These are phyloP conservation scores for Chrysanthemum makinoi DNA, from an alignment of 129 eudicot species.

Conservation along the genomic window DNA sequence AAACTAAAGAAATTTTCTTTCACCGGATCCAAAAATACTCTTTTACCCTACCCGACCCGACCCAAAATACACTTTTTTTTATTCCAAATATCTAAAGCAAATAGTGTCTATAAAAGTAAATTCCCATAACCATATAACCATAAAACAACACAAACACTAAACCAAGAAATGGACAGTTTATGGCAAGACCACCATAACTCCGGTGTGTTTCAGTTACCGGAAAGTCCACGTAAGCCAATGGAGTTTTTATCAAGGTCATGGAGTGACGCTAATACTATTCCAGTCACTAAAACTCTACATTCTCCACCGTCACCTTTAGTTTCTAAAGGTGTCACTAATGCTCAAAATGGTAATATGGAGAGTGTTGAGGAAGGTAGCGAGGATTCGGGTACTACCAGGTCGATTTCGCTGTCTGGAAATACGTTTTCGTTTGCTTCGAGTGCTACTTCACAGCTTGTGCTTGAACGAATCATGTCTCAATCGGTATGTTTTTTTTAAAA, in stretches of 20 bases:
- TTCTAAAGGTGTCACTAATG: constrained; percentile 25
- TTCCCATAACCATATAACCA: constrained; percentile 4
- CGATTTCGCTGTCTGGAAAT: constrained; percentile 48
- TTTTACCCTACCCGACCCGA: constrained; percentile 28
- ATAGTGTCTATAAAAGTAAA: constrained; percentile 23
- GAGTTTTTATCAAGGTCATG: constrained; percentile 91
- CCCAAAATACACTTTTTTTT: neutral
- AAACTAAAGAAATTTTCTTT: neutral
- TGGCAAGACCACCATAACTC: constrained; percentile 51
- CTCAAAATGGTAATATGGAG: neutral
- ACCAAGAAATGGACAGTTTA: constrained; percentile 47
- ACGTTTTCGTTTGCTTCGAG: constrained; percentile 96
- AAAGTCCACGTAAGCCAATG: constrained; percentile 84
- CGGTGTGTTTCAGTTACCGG: constrained; percentile 66
- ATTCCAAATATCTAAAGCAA: neutral
- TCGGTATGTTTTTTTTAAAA: constrained; percentile 49
- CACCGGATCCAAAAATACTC: neutral
- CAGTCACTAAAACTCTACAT: constrained; percentile 57
- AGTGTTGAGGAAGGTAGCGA: constrained; percentile 21
- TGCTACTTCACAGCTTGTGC: constrained; percentile 92
- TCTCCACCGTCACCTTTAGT: constrained; percentile 46
- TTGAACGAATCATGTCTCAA: constrained; percentile 97
- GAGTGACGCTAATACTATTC: constrained; percentile 68
- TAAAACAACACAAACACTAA: constrained; percentile 6
- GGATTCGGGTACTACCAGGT: constrained; percentile 22